Evolutionary conservation across 1,139 yeast genomes (phyloP), one percentile per base, ranked within the genome.

Genomic region (Nakaseomyces kungkrabaensis): DNA sequence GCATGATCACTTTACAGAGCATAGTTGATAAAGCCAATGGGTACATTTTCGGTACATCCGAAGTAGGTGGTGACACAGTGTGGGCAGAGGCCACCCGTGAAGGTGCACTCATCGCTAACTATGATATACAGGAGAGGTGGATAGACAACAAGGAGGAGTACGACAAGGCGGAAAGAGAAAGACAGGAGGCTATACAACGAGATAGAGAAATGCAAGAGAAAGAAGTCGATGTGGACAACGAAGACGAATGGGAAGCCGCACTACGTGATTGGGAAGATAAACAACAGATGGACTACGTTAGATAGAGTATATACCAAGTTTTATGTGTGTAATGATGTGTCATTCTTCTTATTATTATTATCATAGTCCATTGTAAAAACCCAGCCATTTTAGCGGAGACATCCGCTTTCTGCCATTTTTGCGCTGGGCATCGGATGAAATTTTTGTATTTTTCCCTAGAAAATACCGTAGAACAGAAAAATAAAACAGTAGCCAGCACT

Each of bases 41-140:
- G 0, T 94, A 94, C 64, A 77, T 86, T 57, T 89, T 87, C 71
- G 99, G 99, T 0, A 72, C 89, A 2, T 85, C 89, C 34, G 99
- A 94, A 59, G 75, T 90, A 11, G 96, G 97, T 3, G 97, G 97
- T 17, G 99, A 94, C 64, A 78, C 94, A 0, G 81, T 92, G 3
- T 94, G 98, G 98, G 85, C 90, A 13, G 96, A 90, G 59, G 96
- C 97, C 0, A 78, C 92, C 0, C 75, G 98, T 54, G 92, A 86
- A 58, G 86, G 89, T 2, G 73, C 75, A 0, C 78, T 76, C 3
- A 57, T 64, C 46, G 63, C 59, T 25, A 65, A 66, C 43, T 73
- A 82, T 5, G 96, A 90, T 63, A 78, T 89, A 5, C 98, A 94
- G 58, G 98, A 94, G 58, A 73, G 99, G 54, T 94, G 99, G 99